Evolutionary conservation across 163 green algal species (phyloP).

Genomic region (Scenedesmus sp.): DNA sequence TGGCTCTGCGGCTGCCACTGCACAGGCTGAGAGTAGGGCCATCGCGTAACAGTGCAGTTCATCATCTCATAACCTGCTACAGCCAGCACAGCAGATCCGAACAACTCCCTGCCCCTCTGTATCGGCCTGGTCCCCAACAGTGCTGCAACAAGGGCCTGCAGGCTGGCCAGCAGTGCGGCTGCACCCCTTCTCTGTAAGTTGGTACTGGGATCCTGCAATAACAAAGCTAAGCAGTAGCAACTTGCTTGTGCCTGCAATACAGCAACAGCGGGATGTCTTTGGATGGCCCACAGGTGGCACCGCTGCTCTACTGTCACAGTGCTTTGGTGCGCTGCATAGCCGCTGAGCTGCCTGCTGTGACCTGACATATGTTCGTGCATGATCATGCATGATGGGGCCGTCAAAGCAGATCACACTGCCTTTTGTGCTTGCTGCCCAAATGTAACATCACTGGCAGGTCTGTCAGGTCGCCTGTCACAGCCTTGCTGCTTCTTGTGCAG

Average conservation of each 20-base stretch:
- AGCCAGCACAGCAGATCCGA: neutral
- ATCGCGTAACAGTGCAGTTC: neutral
- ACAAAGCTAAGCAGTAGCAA: neutral
- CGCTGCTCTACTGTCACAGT: too few species aligned
- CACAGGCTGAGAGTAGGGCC: neutral
- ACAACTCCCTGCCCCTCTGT: neutral
- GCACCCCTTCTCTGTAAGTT: neutral
- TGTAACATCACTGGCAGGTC: too few species aligned
- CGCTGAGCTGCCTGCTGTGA: too few species aligned
- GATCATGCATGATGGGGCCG: too few species aligned
- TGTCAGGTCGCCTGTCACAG: too few species aligned
- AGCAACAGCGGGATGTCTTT: too few species aligned
- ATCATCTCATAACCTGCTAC: neutral
- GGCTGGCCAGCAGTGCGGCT: constrained; percentile 18
- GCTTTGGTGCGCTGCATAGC: too few species aligned
- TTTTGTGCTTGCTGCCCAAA: too few species aligned
- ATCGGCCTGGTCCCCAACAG: neutral
- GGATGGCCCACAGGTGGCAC: too few species aligned
- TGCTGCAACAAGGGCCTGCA: neutral
- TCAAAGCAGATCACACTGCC: too few species aligned
- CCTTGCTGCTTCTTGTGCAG: too few species aligned
- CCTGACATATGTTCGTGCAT: too few species aligned
- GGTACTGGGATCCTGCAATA: neutral
- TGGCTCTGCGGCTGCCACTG: neutral
- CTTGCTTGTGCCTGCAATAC: neutral